These are phyloP conservation scores for Diaporthe aspalathi DNA, from an alignment of 2,329 filamentous ascomycete genomes.

Conservation along the genomic window DNA sequence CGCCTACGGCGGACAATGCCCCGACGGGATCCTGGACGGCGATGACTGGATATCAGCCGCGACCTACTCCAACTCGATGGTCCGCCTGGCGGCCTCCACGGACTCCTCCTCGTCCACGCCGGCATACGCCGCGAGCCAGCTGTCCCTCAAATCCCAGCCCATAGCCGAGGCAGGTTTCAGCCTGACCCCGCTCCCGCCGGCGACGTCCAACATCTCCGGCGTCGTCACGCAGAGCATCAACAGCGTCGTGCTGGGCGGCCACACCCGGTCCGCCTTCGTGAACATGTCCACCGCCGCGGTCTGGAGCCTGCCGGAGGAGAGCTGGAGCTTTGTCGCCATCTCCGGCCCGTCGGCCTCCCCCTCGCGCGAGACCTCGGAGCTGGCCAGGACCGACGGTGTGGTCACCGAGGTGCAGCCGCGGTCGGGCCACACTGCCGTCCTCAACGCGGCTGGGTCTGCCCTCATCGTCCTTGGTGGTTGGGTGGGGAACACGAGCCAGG, in stretches of 20 bases:
- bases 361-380: conserved; percentile 58
- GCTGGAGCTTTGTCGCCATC: conserved; percentile 85
- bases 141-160: conserved; percentile 68
- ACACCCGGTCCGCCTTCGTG: conserved; percentile 85
- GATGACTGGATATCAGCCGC: conserved; percentile 73
- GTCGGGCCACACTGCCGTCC: conserved; percentile 87
- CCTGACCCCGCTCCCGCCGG: conserved; percentile 78
- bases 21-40: conserved; percentile 55
- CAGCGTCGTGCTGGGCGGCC: conserved; percentile 86
- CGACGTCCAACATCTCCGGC: conserved; percentile 75
- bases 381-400: conserved; percentile 58
- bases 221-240: conserved; percentile 78
- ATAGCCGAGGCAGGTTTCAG: conserved; percentile 89
- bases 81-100: conserved; percentile 67
- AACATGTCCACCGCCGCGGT: conserved; percentile 94
- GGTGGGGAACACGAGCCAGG: conserved; percentile 82
- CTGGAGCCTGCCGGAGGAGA: conserved; percentile 86
- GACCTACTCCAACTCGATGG: conserved; percentile 84
- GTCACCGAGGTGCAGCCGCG: conserved; percentile 74
- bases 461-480: conserved; percentile 89
- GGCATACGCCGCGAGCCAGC: conserved; percentile 52
- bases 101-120: conserved; percentile 43
- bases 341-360: conserved; percentile 51
- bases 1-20: conserved; percentile 93
- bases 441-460: conserved; percentile 81